A percentile compares a stretch with the other conserved stretches of the same genome.
These are phyloP conservation scores for Annulohypoxylon bovei DNA, from an alignment of 495 filamentous ascomycete species.

Conservation along the genomic window DNA sequence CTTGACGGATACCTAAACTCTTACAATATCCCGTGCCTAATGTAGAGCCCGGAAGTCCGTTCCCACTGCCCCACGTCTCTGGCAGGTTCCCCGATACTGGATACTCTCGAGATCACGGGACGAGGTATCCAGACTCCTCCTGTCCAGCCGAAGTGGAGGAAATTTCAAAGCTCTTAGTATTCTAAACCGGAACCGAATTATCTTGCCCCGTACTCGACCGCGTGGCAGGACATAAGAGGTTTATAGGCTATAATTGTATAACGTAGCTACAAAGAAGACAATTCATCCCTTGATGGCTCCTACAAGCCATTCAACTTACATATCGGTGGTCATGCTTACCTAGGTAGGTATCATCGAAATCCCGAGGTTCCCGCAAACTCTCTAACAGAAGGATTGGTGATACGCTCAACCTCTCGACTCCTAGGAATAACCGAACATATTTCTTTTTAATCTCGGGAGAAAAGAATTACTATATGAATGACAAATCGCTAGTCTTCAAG, in stretches of 20 bases:
- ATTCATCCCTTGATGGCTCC: conserved; percentile 12
- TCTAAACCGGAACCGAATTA: conserved; percentile 3
- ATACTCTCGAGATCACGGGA: conserved; percentile 39
- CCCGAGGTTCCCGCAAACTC: background rate
- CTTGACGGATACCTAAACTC: conserved; percentile 3
- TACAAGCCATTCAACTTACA: conserved; percentile 5
- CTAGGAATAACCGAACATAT: conserved; percentile 3
- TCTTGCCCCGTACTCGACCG: conserved; percentile 27
- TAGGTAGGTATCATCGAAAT: background rate
- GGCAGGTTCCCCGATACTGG: conserved; percentile 35
- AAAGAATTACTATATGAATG: background rate
- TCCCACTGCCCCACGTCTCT: conserved; percentile 32
- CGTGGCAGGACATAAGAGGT: conserved; percentile 39
- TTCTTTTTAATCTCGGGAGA: background rate
- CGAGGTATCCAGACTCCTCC: conserved; percentile 6
- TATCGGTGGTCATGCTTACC: background rate
- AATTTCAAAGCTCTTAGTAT: background rate
- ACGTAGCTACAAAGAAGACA: conserved; percentile 3
- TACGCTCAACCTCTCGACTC: conserved; percentile 1
- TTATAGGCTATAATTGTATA: background rate
- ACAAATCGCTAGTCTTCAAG: conserved; percentile 2
- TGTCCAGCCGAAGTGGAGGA: conserved; percentile 23
- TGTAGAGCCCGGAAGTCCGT: conserved; percentile 33
- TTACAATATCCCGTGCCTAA: background rate
- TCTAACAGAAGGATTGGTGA: background rate